Conservation (phyloP, 2,329 filamentous ascomycete species). For the Stagonosporopsis rhizophila region DNA sequence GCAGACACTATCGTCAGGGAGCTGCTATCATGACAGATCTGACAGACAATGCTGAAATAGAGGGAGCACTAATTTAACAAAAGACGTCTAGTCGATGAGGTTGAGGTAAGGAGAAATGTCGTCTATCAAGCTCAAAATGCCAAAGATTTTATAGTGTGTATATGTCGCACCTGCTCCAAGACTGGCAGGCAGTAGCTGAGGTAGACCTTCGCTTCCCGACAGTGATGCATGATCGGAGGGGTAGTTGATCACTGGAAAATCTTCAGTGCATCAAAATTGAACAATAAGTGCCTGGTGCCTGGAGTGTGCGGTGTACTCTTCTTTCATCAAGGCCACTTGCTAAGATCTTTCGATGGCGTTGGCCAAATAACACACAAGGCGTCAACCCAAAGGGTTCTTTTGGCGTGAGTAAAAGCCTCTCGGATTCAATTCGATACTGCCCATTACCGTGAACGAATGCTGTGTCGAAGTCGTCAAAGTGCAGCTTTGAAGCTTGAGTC, state of each 20-base stretch:
- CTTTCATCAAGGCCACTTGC: neutral
- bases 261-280: too few relatives aligned
- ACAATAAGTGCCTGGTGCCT: too few relatives aligned
- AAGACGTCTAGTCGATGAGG: neutral
- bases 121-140: neutral
- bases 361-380: neutral
- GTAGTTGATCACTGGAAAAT: neutral
- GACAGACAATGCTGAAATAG: neutral
- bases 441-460: neutral
- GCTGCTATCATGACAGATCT: neutral
- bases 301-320: too few relatives aligned
- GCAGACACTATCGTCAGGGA: neutral
- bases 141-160: neutral
- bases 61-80: neutral
- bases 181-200: neutral
- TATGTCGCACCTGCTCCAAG: neutral
- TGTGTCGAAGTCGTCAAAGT: neutral
- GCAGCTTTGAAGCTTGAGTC: neutral
- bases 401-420: neutral
- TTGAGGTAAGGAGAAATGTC: neutral
- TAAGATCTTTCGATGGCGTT: neutral
- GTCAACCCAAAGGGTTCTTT: neutral
- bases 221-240: neutral
- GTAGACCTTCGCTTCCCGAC: neutral
- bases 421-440: neutral